A percentile compares a stretch with the other conserved stretches of the same genome.
phyloP scores from a whole-genome alignment of 2,329 filamentous ascomycete genomes.

The Triangularia verruculosa region DNA sequence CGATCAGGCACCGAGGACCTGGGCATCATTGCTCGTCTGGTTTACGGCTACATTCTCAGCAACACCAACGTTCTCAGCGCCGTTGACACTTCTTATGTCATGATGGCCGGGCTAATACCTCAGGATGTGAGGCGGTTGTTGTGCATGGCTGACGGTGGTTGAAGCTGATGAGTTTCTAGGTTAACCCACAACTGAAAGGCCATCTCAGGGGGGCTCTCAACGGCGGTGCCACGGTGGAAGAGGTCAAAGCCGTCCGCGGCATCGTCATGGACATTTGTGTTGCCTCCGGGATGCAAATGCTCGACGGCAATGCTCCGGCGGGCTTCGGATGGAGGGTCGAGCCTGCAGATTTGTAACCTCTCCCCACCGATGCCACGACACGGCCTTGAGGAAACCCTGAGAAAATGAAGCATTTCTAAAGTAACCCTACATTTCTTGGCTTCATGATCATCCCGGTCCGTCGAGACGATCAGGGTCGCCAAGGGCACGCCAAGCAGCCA shows the following conservation, averaged over 20 bases:
- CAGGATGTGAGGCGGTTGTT: conserved; percentile 42
- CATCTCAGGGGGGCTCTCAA: conserved; percentile 51
- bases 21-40: conserved; percentile 44
- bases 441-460: not conserved
- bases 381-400: not conserved
- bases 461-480: not conserved
- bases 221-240: conserved; percentile 46
- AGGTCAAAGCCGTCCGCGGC: conserved; percentile 48
- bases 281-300: conserved; percentile 44
- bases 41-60: conserved; percentile 50
- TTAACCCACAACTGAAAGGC: conserved; percentile 52
- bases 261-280: conserved; percentile 46
- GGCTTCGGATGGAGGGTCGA: conserved; percentile 48
- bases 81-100: conserved; percentile 49
- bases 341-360: conserved; percentile 37
- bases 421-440: not conserved
- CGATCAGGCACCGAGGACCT: conserved; percentile 49
- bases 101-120: conserved; percentile 49
- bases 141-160: not conserved
- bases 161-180: conserved; percentile 31
- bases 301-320: conserved; percentile 33
- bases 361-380: not conserved
- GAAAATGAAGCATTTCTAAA: not conserved
- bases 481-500: not conserved
- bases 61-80: conserved; percentile 44